Conservation (phyloP, 2,329 filamentous ascomycete genomes). For the Rhynchosporium secalis region DNA sequence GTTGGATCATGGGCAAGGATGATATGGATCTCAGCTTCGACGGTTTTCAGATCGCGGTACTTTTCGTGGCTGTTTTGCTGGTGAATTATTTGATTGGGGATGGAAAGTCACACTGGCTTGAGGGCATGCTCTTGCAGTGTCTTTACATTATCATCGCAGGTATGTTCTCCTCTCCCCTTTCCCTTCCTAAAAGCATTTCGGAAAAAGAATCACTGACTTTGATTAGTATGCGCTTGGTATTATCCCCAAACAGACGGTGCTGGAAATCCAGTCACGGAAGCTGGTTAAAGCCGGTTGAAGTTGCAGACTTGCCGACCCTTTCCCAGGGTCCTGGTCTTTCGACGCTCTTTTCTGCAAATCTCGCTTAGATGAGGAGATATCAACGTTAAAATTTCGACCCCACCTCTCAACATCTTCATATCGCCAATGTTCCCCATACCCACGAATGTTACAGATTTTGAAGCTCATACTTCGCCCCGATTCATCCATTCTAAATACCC, state of each 20-base stretch:
- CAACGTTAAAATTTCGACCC: no score
- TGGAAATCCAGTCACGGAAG: slow-evolving; percentile 19
- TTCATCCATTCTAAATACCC: no score
- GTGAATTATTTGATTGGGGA: slow-evolving; percentile 86
- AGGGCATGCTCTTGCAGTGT: slow-evolving; percentile 38
- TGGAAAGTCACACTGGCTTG: slow-evolving; percentile 53
- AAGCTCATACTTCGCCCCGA: no score
- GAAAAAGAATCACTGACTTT: slow-evolving; percentile 14
- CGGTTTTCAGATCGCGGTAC: slow-evolving; percentile 80
- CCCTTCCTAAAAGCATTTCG: neutral
- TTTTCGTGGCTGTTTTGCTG: slow-evolving; percentile 81
- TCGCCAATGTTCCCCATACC: no score
- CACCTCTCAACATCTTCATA: no score
- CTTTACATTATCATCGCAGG: slow-evolving; percentile 32
- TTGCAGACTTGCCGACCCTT: no score
- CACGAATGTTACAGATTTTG: no score
- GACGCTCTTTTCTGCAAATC: neutral
- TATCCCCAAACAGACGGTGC: slow-evolving; percentile 21
- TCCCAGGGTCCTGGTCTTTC: neutral
- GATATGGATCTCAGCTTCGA: slow-evolving; percentile 69
- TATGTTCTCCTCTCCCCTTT: slow-evolving; percentile 23
- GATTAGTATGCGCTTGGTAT: slow-evolving; percentile 33
- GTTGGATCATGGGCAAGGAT: slow-evolving; percentile 71
- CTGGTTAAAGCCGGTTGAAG: slow-evolving; percentile 5
- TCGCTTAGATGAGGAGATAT: neutral